phyloP scores from a whole-genome alignment of 139 green algal genomes.

The Chlorella sp. region DNA sequence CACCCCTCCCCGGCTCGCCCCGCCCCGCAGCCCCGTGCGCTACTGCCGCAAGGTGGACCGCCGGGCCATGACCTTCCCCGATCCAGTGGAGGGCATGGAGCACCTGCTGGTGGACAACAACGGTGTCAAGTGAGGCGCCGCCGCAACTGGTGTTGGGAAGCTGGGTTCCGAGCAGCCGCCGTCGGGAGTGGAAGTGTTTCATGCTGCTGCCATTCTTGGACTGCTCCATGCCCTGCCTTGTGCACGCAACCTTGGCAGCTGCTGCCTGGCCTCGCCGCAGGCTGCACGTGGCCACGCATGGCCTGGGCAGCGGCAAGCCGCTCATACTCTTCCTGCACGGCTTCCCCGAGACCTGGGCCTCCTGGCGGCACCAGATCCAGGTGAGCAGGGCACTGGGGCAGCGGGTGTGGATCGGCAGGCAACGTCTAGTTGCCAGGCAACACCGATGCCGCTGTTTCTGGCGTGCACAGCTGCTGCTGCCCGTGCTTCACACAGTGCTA shows the following conservation, averaged over 20 bases:
- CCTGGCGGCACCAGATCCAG: conserved; percentile 50
- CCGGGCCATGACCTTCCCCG: neutral
- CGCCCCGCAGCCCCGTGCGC: conserved; percentile 23
- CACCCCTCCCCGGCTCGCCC: no score
- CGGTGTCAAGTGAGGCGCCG: neutral
- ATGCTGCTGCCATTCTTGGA: no score
- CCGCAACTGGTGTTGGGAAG: no score
- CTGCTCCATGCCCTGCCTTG: no score
- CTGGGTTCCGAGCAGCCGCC: no score
- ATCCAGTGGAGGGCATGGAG: conserved; percentile 12
- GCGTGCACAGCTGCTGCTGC: neutral
- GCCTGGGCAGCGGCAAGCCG: conserved; percentile 44
- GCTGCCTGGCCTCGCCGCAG: neutral
- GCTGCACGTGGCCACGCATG: conserved; percentile 17
- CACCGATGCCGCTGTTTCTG: neutral
- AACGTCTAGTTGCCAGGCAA: no score
- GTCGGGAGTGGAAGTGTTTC: no score
- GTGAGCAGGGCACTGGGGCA: no score
- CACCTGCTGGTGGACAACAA: conserved; percentile 16
- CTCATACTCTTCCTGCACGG: conserved; percentile 75
- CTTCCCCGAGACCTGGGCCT: conserved; percentile 68
- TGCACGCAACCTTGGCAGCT: no score
- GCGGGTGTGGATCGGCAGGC: no score
- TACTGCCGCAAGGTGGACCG: conserved; percentile 20
- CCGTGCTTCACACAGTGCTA: no score